A percentile compares a stretch with the other conserved stretches of the same genome.
Conservation (phyloP, 2,329 filamentous ascomycete genomes). For the Claviceps humidiphila region DNA sequence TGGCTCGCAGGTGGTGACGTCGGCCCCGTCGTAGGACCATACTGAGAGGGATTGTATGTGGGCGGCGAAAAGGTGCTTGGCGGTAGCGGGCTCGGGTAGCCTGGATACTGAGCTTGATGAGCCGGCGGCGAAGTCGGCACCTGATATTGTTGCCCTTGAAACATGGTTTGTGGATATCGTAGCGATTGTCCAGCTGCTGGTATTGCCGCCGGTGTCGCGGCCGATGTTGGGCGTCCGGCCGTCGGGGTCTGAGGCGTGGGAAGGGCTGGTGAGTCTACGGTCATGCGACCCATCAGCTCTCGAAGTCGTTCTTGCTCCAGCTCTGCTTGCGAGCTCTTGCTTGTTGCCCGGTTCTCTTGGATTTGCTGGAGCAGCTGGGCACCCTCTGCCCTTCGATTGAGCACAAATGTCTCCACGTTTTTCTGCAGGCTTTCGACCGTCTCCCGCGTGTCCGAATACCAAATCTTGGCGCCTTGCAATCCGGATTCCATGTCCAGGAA, state of each 20-base stretch:
- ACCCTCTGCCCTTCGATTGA: constrained; percentile 83
- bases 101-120: constrained; percentile 29
- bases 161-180: constrained; percentile 41
- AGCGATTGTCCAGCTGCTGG: constrained; percentile 29
- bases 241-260: constrained; percentile 16
- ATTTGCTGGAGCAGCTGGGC: constrained; percentile 82
- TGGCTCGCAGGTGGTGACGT: constrained; percentile 54
- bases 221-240: constrained; percentile 18
- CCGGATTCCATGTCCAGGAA: constrained; percentile 84
- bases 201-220: constrained; percentile 35
- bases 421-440: constrained; percentile 84
- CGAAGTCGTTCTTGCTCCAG: constrained; percentile 77
- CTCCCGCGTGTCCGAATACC: constrained; percentile 93
- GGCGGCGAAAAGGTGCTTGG: constrained; percentile 35
- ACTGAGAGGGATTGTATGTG: constrained; percentile 44
- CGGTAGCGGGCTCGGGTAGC: constrained; percentile 27
- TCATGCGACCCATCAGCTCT: constrained; percentile 90
- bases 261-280: constrained; percentile 52
- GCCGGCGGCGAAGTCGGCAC: constrained; percentile 43
- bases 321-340: constrained; percentile 51
- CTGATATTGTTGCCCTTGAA: constrained; percentile 47
- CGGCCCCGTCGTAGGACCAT: constrained; percentile 43
- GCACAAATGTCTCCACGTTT: constrained; percentile 95
- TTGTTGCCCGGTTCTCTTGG: constrained; percentile 60
- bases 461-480: constrained; percentile 74